Conservation (phyloP, 2,329 filamentous ascomycete genomes). For the Fusarium pseudocircinatum region DNA sequence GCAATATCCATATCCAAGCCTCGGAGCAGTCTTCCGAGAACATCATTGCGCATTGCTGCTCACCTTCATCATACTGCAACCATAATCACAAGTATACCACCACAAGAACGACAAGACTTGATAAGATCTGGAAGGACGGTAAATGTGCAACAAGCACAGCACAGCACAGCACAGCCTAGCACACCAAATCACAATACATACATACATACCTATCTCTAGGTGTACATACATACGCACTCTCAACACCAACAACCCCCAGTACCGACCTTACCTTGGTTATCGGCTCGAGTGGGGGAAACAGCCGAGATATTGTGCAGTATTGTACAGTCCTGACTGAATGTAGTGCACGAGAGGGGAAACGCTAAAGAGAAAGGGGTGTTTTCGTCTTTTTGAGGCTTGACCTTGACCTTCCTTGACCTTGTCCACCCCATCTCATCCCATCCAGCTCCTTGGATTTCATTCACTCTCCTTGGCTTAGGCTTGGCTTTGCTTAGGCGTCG, state of each 20-base stretch:
- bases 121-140: background rate
- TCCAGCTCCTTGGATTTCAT: constrained; percentile 30
- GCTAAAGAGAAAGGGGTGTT: constrained; percentile 34
- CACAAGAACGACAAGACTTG: background rate
- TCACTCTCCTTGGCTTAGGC: constrained; percentile 16
- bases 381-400: constrained; percentile 33
- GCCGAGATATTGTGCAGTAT: constrained; percentile 25
- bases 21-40: constrained; percentile 31
- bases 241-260: background rate
- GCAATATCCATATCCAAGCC: background rate
- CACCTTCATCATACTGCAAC: constrained; percentile 6
- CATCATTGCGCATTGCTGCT: constrained; percentile 12
- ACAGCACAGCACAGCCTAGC: background rate
- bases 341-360: constrained; percentile 38
- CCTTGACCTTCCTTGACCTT: constrained; percentile 25
- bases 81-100: constrained; percentile 10
- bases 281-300: constrained; percentile 30
- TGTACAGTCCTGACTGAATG: background rate
- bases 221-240: background rate
- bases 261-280: background rate
- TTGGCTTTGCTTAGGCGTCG: constrained; percentile 9
- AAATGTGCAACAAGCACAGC: background rate
- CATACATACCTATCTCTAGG: background rate
- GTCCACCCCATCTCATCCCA: constrained; percentile 28
- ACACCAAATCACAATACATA: background rate